Evolutionary conservation across 129 eudicot species (phyloP), one percentile per base, ranked within the genome.

Genomic region (Cynara cardunculus): DNA sequence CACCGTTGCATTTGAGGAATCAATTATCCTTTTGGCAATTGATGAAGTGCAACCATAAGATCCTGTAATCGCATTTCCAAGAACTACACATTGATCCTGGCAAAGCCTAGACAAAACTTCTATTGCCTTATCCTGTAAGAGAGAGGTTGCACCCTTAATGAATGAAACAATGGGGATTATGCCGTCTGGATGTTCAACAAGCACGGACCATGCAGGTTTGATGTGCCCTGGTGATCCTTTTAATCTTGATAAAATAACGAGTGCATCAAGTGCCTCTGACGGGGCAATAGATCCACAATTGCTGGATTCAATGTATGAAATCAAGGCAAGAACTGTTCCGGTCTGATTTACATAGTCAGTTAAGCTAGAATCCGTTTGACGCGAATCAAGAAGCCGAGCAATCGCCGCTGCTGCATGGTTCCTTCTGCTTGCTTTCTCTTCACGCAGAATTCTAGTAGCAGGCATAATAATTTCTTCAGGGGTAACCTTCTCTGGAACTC

Each of bases 361-460:
- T 39, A 96, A 32, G 5, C 83, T 80, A 77, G 89, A 77, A 83
- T 92, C 97, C 18, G 87, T 82, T 72, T 81, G 76, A 62, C 95
- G 91, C 14, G 87, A 86, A 77, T 78, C 88, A 80, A 96, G 96
- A 76, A 96, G 89, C 64, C 99, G 93, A 65, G 96, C 89, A 80
- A 96, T 87, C 41, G 97, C 98, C 31, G 98, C 97, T 84, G 99
- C 99, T 7, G 97, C 97, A 64, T 87, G 99, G 78, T 89, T 93
- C 82, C 84, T 91, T 74, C 93, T 94, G 71, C 39, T 75, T 86
- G 79, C 77, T 73, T 86, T 85, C 32, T 97, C 94, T 85, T 96
- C 99, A 80, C 72, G 88, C 62, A 96, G 81, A 74, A 96, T 93
- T 88, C 97, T 88, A 53, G 99, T 88, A 35, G 99, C 93, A 7